Evolutionary conservation across 78 protist genomes (phyloP).

Genomic region (Tieghemostelium lacteum): DNA sequence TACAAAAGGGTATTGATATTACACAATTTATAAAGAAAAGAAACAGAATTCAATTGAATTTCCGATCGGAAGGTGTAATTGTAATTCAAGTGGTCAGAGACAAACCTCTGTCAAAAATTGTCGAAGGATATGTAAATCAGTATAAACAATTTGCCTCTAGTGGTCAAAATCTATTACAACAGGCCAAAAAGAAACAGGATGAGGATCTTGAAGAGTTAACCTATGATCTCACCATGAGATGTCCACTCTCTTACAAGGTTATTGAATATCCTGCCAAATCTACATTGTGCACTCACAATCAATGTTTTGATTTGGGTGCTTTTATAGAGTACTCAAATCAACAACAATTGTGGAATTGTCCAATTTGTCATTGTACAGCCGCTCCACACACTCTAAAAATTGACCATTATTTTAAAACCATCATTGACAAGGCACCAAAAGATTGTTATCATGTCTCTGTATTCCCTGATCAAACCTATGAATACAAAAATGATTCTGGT

Average conservation of each 20-base stretch:
- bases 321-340: constrained; percentile 27
- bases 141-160: background rate
- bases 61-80: background rate
- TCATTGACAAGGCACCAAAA: constrained; percentile 4
- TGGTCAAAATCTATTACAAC: background rate
- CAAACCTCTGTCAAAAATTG: background rate
- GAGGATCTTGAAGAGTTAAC: constrained; percentile 35
- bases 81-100: constrained; percentile 15
- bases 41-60: background rate
- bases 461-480: constrained; percentile 20
- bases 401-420: constrained; percentile 10
- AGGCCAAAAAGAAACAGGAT: background rate
- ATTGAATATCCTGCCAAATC: constrained; percentile 36
- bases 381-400: background rate
- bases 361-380: constrained; percentile 16
- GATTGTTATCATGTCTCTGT: constrained; percentile 10
- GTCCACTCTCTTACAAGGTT: constrained; percentile 15
- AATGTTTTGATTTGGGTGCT: constrained; percentile 31
- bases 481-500: constrained; percentile 21
- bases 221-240: constrained; percentile 21
- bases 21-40: constrained; percentile 1
- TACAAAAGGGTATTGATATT: constrained; percentile 33
- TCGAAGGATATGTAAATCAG: background rate
- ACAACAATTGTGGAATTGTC: constrained; percentile 65
- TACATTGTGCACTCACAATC: constrained; percentile 20